Conservation (phyloP, 2,329 filamentous ascomycete genomes). For the Coniochaeta ligniaria region DNA sequence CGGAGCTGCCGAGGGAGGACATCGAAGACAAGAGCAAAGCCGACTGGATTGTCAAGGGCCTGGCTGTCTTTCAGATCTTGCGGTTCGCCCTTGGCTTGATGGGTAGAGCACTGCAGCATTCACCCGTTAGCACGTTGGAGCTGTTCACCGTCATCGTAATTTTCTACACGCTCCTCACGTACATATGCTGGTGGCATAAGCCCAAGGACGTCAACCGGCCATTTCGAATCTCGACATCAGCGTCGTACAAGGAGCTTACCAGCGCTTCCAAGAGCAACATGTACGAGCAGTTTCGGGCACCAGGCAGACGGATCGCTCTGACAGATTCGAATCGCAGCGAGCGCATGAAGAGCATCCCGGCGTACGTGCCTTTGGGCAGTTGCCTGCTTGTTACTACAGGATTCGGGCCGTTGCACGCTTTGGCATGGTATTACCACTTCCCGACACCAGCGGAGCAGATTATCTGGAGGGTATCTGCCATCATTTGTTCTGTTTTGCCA, state of each 20-base stretch:
- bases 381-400: no score
- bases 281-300: no score
- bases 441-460: neutral
- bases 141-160: neutral
- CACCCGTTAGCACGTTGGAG: neutral
- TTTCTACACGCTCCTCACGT: neutral
- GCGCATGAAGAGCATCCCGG: no score
- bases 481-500: neutral
- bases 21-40: neutral
- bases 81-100: neutral
- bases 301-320: no score
- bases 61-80: neutral
- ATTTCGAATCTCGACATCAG: neutral
- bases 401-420: neutral
- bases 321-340: no score
- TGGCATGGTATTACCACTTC: neutral
- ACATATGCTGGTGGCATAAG: neutral
- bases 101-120: no score
- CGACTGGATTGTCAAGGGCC: neutral
- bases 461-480: neutral
- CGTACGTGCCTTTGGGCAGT: no score
- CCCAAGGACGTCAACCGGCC: neutral
- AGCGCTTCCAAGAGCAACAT: no score
- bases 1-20: neutral
- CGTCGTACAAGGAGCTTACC: no score